These are phyloP conservation scores for Clavispora asparagi DNA, from an alignment of 805 yeast genomes.

Conservation along the genomic window DNA sequence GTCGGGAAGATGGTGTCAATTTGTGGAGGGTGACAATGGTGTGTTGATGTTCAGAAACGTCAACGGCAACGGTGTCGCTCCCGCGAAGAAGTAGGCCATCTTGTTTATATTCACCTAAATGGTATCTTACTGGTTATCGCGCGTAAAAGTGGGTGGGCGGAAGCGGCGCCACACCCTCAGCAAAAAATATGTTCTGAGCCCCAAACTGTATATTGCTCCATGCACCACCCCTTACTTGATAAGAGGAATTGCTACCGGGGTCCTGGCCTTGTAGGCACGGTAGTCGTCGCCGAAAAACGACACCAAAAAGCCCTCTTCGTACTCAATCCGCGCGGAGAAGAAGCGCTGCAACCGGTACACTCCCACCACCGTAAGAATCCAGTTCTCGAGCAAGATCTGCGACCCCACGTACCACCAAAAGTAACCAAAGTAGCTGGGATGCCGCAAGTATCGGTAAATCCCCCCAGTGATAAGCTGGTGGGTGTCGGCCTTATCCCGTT, in stretches of 20 bases:
- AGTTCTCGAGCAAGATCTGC: constrained; percentile 66
- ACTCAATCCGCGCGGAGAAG: constrained; percentile 59
- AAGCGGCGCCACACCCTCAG: background rate
- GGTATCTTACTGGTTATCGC: background rate
- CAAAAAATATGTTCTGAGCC: too few species aligned
- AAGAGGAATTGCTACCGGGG: constrained; percentile 58
- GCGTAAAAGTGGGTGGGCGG: background rate
- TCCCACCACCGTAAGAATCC: constrained; percentile 53
- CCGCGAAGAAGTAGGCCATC: constrained; percentile 7
- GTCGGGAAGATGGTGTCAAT: constrained; percentile 61
- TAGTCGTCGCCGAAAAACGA: constrained; percentile 72
- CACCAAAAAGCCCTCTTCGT: constrained; percentile 64
- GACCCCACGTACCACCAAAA: constrained; percentile 92
- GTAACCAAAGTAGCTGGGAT: constrained; percentile 90
- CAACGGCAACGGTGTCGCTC: constrained; percentile 32
- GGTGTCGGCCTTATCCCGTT: constrained; percentile 40
- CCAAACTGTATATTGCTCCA: too few species aligned
- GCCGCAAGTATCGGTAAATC: constrained; percentile 62
- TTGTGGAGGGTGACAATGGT: constrained; percentile 60
- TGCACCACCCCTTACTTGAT: background rate
- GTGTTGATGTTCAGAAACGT: constrained; percentile 63
- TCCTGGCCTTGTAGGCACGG: constrained; percentile 41
- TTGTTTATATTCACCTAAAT: background rate
- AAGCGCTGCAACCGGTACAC: constrained; percentile 57
- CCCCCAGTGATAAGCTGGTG: constrained; percentile 75